Conservation (phyloP, 2,329 filamentous ascomycete species). For the Arthrobotrys conoides region DNA sequence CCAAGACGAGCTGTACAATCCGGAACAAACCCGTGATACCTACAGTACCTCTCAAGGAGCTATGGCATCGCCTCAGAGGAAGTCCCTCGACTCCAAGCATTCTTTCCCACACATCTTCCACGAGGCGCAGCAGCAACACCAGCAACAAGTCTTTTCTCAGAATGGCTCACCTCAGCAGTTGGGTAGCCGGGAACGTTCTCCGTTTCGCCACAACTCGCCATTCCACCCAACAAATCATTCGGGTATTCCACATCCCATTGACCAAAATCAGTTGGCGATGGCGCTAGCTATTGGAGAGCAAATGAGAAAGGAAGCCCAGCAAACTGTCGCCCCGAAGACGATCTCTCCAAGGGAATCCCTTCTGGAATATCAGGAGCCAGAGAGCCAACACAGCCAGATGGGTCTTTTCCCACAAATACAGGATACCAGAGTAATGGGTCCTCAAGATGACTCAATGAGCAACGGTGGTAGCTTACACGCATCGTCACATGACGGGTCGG, state of each 20-base stretch:
- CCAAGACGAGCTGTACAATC: slow-evolving; percentile 86
- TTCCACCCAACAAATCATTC: slow-evolving; percentile 62
- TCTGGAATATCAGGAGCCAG: slow-evolving; percentile 83
- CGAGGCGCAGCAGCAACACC: slow-evolving; percentile 65
- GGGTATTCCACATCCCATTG: slow-evolving; percentile 58
- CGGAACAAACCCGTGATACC: slow-evolving; percentile 71
- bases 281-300: slow-evolving; percentile 63
- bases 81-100: slow-evolving; percentile 73
- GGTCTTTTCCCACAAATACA: slow-evolving; percentile 76
- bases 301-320: slow-evolving; percentile 67
- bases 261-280: slow-evolving; percentile 60
- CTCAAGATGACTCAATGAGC: slow-evolving; percentile 67
- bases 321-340: slow-evolving; percentile 76
- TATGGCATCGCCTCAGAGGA: slow-evolving; percentile 78
- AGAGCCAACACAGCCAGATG: slow-evolving; percentile 76
- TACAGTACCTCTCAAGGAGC: slow-evolving; percentile 70
- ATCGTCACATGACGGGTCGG: slow-evolving; percentile 65
- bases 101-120: slow-evolving; percentile 68
- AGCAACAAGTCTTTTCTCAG: slow-evolving; percentile 47
- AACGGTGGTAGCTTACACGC: slow-evolving; percentile 65
- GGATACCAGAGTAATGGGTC: slow-evolving; percentile 67
- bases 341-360: slow-evolving; percentile 95
- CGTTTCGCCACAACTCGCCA: slow-evolving; percentile 74
- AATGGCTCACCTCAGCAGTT: slow-evolving; percentile 44
- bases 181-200: slow-evolving; percentile 78